These are phyloP conservation scores for Moricandia arvensis DNA, from an alignment of 345 rosid genomes.

Conservation along the genomic window DNA sequence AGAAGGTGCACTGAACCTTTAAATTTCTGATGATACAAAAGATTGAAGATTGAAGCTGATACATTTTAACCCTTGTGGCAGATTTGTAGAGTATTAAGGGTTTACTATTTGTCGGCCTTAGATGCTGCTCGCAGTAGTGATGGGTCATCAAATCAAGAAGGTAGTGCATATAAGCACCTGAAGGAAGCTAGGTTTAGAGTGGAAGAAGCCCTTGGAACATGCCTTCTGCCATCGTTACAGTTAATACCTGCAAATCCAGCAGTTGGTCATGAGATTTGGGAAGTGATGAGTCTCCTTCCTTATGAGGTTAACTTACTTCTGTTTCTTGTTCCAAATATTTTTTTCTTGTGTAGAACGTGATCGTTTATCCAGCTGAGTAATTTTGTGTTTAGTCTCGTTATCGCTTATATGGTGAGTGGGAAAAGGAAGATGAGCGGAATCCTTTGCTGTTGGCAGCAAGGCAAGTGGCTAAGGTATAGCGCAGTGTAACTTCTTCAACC, in stretches of 20 bases:
- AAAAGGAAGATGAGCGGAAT: slow-evolving; percentile 86
- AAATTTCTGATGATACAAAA: slow-evolving; percentile 1
- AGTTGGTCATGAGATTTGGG: slow-evolving; percentile 99
- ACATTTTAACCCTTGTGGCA: slow-evolving; percentile 38
- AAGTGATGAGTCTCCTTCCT: slow-evolving; percentile 93
- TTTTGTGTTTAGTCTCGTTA: slow-evolving; percentile 73
- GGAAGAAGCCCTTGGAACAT: slow-evolving; percentile 91
- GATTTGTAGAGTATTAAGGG: slow-evolving; percentile 92
- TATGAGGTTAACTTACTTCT: slow-evolving; percentile 70
- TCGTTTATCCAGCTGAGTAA: slow-evolving; percentile 35
- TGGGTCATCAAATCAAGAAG: slow-evolving; percentile 46
- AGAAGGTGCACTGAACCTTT: slow-evolving; percentile 62
- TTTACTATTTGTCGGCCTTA: slow-evolving; percentile 71
- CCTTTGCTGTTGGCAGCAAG: slow-evolving; percentile 91
- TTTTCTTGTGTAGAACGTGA: slow-evolving; percentile 28
- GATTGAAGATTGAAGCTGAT: slow-evolving; percentile 19
- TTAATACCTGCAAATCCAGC: slow-evolving; percentile 99
- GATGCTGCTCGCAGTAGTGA: slow-evolving; percentile 51
- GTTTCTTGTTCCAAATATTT: slow-evolving; percentile 27
- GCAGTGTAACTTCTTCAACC: neutral
- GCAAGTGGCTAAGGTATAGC: slow-evolving; percentile 87
- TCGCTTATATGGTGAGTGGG: slow-evolving; percentile 99
- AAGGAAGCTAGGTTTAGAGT: slow-evolving; percentile 88
- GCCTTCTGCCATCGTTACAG: slow-evolving; percentile 92
- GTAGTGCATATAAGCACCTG: slow-evolving; percentile 50